Percentiles rank a stretch among this genome's conserved stretches.
These are phyloP conservation scores for Setaria italica DNA, from an alignment of 202 grass and related monocot species.

Conservation along the genomic window DNA sequence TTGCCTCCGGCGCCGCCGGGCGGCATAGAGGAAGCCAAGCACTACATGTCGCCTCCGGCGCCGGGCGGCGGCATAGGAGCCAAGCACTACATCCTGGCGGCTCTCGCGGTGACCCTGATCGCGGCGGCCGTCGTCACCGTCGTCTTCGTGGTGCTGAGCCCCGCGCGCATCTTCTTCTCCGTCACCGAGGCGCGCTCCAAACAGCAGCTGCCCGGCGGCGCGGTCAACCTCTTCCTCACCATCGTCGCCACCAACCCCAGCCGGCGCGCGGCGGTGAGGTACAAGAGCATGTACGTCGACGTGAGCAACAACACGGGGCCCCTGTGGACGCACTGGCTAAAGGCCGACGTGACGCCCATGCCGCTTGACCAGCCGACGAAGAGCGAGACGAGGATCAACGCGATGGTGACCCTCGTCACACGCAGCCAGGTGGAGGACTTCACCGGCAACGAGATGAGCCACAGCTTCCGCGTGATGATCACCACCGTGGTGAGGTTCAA, in stretches of 20 bases:
- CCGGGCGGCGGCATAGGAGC: background rate
- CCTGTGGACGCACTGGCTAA: background rate
- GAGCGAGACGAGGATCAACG: no score
- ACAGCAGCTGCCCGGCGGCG: background rate
- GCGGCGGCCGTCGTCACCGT: background rate
- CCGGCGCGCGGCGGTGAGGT: background rate
- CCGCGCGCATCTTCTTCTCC: background rate
- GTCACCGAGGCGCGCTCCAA: background rate
- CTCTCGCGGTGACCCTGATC: background rate
- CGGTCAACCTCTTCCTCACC: background rate
- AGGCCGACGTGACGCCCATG: no score
- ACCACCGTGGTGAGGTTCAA: no score
- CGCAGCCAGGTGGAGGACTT: no score
- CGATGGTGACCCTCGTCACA: no score
- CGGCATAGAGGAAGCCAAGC: no score
- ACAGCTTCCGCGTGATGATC: no score
- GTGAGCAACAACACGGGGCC: background rate
- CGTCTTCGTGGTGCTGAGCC: slow-evolving; percentile 13
- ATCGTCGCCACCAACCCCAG: background rate
- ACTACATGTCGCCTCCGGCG: no score
- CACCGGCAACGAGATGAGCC: no score
- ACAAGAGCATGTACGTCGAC: slow-evolving; percentile 22
- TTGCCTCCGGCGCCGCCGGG: no score
- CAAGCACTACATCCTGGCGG: background rate
- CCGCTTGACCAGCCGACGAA: no score